These are phyloP conservation scores for Solanum verrucosum DNA, from an alignment of 257 asterid genomes.

Conservation along the genomic window DNA sequence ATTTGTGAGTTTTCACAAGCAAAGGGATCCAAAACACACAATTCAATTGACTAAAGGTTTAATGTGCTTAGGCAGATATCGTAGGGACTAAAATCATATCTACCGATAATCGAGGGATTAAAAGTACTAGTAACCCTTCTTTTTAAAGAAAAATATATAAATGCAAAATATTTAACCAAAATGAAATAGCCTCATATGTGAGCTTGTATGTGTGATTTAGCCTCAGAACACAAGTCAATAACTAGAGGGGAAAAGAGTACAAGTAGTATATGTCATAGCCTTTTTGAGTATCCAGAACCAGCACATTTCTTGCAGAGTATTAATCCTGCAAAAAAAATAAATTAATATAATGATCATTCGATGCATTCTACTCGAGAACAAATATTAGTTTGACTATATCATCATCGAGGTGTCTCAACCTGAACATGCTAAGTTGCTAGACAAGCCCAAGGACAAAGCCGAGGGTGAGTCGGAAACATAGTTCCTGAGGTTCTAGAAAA, in stretches of 20 bases:
- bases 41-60: not conserved
- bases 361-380: not conserved
- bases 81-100: not conserved
- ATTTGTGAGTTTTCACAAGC: not conserved
- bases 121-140: not conserved
- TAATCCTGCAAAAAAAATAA: constrained; percentile 35
- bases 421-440: not conserved
- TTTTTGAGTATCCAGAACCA: constrained; percentile 91
- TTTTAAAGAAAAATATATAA: not conserved
- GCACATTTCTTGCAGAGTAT: constrained; percentile 88
- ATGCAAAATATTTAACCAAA: not conserved
- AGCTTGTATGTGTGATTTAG: constrained; percentile 18
- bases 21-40: not conserved
- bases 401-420: not conserved
- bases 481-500: not conserved
- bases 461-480: not conserved
- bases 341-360: not conserved
- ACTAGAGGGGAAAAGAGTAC: not conserved
- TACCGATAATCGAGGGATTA: not conserved
- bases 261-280: constrained; percentile 25
- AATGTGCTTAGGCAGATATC: not conserved
- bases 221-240: constrained; percentile 7
- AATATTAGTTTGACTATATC: not conserved
- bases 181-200: not conserved
- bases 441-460: not conserved